Base-by-base conservation (phyloP, 2,329 filamentous ascomycete genomes). In the Teratosphaeria pseudoeucalypti region DNA sequence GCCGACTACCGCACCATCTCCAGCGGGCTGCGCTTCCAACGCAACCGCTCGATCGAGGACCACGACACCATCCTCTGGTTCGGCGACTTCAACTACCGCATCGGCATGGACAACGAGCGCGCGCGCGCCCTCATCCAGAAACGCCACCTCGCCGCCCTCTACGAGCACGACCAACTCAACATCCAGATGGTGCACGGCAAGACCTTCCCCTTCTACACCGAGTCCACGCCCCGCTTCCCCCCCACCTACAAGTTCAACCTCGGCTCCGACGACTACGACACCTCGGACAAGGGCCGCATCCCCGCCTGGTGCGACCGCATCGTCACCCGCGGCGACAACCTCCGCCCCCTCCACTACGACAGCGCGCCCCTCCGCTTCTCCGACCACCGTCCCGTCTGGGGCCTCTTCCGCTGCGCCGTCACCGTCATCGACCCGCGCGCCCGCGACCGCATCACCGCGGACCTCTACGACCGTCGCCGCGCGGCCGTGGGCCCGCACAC, bases 251-350 rank as follows among this genome's bases (percentile, higher is more conserved):
- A 95, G 74, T 99, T 90, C 71, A 90, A 99, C 71, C 79, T 96
- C 62, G 91, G 90, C 34, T 89, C 84, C 3, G 91, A 97, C 72
- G 82, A 82, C 57, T 99, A 96, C 72, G 94, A 99, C 73, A 92
- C 88, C 10, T 96, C 92, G 55, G 92, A 97, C 69, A 99, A 99
- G 73, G 85, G 87, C 58, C 86, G 94, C 16, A 96, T 97, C 63
- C 94, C 94, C 2, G 94, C 94, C 0, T 99, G 94, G 94, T 96
- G 92, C 62, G 94, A 99, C 74, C 88, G 94, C 43, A 88, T 99
- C 54, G 77, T 99, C 9, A 87, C 89, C 61, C 95, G 92, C 75
- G 94, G 94, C 7, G 78, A 83, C 61, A 92, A 90, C 66, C 81
- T 99, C 39, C 85, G 86, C 52, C 94, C 97, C 71, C 78, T 88